Conservation (phyloP, 1,284 basidiomycete species). For the Boletus calvinii region DNA sequence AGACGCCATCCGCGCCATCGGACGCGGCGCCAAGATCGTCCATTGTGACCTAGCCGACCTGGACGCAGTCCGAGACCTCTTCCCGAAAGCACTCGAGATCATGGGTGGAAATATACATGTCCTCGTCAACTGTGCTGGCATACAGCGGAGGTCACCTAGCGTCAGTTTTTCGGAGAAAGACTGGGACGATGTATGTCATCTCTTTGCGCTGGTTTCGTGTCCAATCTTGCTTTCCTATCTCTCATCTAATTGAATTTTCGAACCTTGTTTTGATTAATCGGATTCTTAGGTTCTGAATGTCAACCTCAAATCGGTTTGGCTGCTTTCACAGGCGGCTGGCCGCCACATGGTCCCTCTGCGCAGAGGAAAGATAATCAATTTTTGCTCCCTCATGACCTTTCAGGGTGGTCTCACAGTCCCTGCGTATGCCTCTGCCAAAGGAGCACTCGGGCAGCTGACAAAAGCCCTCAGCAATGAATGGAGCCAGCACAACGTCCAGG, state of each 20-base stretch:
- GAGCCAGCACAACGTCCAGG: conserved; percentile 82
- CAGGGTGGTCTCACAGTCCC: conserved; percentile 83
- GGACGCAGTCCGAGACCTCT: conserved; percentile 62
- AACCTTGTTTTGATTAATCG: conserved; percentile 16
- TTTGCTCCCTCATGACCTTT: conserved; percentile 76
- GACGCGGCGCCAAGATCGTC: conserved; percentile 51
- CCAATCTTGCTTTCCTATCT: conserved; percentile 9
- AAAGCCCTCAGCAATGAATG: conserved; percentile 65
- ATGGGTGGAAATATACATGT: conserved; percentile 76
- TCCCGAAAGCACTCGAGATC: conserved; percentile 60
- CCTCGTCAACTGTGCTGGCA: conserved; percentile 93
- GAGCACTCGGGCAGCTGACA: conserved; percentile 80
- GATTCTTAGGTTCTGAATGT: conserved; percentile 63
- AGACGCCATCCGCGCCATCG: conserved; percentile 50
- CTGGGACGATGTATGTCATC: conserved; percentile 80
- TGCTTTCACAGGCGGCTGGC: conserved; percentile 75
- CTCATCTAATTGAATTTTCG: conserved; percentile 15
- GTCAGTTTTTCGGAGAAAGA: conserved; percentile 82
- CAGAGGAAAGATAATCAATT: conserved; percentile 81
- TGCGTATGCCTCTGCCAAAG: conserved; percentile 91
- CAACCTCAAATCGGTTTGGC: conserved; percentile 78
- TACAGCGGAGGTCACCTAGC: conserved; percentile 83
- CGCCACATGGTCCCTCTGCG: conserved; percentile 75
- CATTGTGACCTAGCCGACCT: conserved; percentile 77
- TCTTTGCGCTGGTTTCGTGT: conserved; percentile 9